phyloP scores from a whole-genome alignment of 495 filamentous ascomycete species.

The Hyaloscypha hepaticicola region DNA sequence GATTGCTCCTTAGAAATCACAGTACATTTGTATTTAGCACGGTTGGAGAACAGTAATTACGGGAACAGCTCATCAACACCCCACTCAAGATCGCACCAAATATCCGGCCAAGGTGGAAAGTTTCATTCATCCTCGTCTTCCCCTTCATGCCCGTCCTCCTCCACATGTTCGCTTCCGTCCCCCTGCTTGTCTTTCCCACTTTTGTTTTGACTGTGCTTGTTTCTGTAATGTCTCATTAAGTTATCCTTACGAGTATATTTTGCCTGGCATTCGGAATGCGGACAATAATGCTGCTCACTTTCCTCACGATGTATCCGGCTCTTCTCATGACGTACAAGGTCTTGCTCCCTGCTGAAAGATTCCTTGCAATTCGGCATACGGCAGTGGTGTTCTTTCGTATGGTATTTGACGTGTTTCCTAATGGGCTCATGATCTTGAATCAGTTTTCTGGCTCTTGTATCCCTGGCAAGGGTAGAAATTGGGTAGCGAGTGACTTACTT shows the following conservation, averaged over 20 bases:
- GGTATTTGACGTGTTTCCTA: constrained; percentile 1
- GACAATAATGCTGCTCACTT: background rate
- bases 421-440: background rate
- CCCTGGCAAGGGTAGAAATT: background rate
- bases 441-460: background rate
- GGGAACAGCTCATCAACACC: background rate
- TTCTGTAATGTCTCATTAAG: background rate
- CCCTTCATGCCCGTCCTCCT: background rate
- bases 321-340: background rate
- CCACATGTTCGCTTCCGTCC: background rate
- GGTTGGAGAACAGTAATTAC: background rate
- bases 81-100: background rate
- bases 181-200: background rate
- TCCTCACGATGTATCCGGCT: background rate
- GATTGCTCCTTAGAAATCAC: too few relatives aligned
- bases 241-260: background rate
- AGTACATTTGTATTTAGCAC: background rate
- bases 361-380: background rate
- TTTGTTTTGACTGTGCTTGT: background rate
- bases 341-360: constrained; percentile 1
- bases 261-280: background rate
- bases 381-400: background rate
- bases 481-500: background rate
- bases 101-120: background rate
- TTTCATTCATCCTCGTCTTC: background rate